These are phyloP conservation scores for Prunella vulgaris DNA, from an alignment of 257 asterid species.

Conservation along the genomic window DNA sequence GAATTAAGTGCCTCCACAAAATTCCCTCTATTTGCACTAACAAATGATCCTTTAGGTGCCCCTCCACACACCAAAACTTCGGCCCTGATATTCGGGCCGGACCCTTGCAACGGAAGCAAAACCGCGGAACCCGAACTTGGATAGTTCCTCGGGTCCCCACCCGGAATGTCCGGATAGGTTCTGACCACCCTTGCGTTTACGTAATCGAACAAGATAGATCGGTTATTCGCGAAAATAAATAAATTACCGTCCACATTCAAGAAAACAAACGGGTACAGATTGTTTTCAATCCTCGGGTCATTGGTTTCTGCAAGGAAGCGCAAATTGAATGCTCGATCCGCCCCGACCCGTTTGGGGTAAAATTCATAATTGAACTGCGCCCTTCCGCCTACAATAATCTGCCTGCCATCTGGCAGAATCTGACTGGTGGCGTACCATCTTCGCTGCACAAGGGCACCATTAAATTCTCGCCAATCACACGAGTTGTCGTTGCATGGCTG, in stretches of 20 bases:
- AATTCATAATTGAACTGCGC: neutral
- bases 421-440: neutral
- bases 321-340: neutral
- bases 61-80: conserved; percentile 40
- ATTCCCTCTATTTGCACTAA: conserved; percentile 3
- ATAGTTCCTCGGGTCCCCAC: neutral
- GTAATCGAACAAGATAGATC: neutral
- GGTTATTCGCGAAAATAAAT: neutral
- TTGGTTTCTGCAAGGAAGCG: neutral
- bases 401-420: neutral
- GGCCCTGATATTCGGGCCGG: neutral
- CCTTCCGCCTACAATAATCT: neutral
- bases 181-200: neutral
- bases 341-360: neutral
- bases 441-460: neutral
- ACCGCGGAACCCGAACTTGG: neutral
- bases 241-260: neutral
- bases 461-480: neutral
- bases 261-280: neutral
- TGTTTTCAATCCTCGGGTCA: neutral
- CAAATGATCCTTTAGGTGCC: conserved; percentile 27
- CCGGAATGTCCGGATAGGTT: neutral
- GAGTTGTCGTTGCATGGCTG: neutral
- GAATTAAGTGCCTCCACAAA: neutral
- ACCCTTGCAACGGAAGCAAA: conserved; percentile 19